Evolutionary conservation across 257 asterid species (phyloP).

Genomic region (Petrea volubilis): DNA sequence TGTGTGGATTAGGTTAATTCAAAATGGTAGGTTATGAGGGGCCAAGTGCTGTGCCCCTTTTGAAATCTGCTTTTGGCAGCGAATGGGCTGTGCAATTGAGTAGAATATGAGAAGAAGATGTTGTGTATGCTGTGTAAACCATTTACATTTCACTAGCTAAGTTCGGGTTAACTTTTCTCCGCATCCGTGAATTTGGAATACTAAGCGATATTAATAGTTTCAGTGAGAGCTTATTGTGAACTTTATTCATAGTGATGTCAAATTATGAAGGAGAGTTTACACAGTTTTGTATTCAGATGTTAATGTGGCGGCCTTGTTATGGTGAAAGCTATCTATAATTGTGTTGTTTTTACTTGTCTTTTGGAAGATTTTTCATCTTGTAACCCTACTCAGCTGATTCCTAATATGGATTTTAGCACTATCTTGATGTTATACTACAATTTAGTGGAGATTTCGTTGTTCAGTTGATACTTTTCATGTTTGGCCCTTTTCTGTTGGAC

Average conservation of each 20-base stretch:
- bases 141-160: not conserved
- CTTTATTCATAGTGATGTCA: not conserved
- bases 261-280: not conserved
- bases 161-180: not conserved
- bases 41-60: not conserved
- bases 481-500: not conserved
- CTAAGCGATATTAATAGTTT: no score
- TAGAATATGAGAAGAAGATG: not conserved
- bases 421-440: not conserved
- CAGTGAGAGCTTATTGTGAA: not conserved
- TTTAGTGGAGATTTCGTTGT: not conserved
- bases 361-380: not conserved
- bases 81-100: not conserved
- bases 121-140: not conserved
- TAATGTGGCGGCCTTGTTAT: not conserved
- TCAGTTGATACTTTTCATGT: not conserved
- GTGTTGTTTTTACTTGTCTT: not conserved
- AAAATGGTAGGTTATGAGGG: not conserved
- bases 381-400: not conserved
- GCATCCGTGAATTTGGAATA: not conserved
- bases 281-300: not conserved
- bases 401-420: not conserved
- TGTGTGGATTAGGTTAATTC: not conserved
- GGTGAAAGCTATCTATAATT: not conserved
- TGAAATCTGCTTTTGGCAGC: not conserved